Base-by-base conservation (phyloP, 306 rosid species). In the Parietaria judaica region DNA sequence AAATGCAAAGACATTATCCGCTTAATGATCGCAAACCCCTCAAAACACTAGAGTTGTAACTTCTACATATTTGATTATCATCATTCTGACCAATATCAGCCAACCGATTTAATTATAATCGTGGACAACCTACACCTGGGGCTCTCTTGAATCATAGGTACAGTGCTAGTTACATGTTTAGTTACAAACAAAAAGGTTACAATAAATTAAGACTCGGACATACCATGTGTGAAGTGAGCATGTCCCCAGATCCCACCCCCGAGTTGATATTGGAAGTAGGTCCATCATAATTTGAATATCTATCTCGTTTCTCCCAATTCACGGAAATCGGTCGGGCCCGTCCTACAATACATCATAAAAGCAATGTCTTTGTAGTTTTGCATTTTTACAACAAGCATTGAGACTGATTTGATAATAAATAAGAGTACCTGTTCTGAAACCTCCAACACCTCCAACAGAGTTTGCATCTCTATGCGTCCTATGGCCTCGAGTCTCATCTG, bases 271-370 rank as follows among this genome's bases (percentile, higher is more conserved):
- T 72, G 66, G 82, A 77, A 8, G 84, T 63, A 49, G 82, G 84
- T 60, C 80, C 89, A 60, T 80, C 95, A 51, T 61, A 70, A 80
- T 79, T 79, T 58, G 86, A 80, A 72, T 76, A 66, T 54, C 90
- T 81, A 14, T 88, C 99, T 77, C 84, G 79, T 74, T 81, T 88
- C 67, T 92, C 98, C 95, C 79, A 88, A 79, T 79, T 86, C 36
- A 75, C 75, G 60, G 83, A 72, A 67, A 74, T 70, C 35, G 96
- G 64, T 34, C 90, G 92, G 48, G 81, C 66, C 83, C 95, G 81
- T 41, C 97, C 99, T 92, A 66, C 11, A 75, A 47, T 65, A 51
- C 61, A 54, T 7, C 14, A 49, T n/a, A 49, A 49, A 49, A 49
- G 53, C 4, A 10, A 49, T 49, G 53, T 3, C 50, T 63, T 69